These are phyloP conservation scores for Talaromyces stipitatus DNA, from an alignment of 495 filamentous ascomycete species.

Conservation along the genomic window DNA sequence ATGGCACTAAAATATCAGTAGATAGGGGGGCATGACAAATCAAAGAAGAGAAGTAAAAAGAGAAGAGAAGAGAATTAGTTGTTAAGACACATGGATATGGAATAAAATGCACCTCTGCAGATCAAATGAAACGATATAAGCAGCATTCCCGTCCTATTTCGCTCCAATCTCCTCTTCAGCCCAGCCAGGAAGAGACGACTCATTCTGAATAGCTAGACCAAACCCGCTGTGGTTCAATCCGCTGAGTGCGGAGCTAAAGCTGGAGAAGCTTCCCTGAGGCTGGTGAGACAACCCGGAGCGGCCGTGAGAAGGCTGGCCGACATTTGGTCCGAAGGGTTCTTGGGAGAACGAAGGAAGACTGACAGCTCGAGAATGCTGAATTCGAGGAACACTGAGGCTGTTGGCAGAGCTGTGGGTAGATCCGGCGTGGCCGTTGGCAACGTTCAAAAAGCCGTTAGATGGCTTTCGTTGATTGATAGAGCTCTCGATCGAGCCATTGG, in stretches of 20 bases:
- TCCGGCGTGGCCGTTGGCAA: slow-evolving; percentile 50
- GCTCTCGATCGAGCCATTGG: slow-evolving; percentile 43
- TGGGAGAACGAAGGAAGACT: slow-evolving; percentile 71
- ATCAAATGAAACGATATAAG: slow-evolving; percentile 3
- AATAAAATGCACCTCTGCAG: slow-evolving; percentile 1
- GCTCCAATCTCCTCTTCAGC: slow-evolving; percentile 55
- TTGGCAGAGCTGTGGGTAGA: slow-evolving; percentile 57
- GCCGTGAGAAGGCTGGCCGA: slow-evolving; percentile 30
- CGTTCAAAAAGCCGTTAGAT: slow-evolving; percentile 47
- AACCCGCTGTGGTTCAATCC: slow-evolving; percentile 51
- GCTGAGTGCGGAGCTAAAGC: slow-evolving; percentile 48
- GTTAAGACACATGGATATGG: slow-evolving; percentile 14
- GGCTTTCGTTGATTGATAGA: slow-evolving; percentile 50
- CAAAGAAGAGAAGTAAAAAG: slow-evolving; percentile 18
- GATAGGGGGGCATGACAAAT: slow-evolving; percentile 13
- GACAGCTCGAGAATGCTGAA: slow-evolving; percentile 75
- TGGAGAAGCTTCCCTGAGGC: slow-evolving; percentile 48
- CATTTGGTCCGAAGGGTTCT: slow-evolving; percentile 45
- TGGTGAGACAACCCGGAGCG: slow-evolving; percentile 44
- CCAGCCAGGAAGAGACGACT: slow-evolving; percentile 59
- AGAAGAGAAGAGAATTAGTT: slow-evolving; percentile 20
- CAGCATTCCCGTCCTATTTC: slow-evolving; percentile 31
- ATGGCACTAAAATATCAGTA: slow-evolving; percentile 8
- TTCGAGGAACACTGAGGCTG: slow-evolving; percentile 47
- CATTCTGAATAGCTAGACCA: slow-evolving; percentile 56